phyloP scores from a whole-genome alignment of 2,329 filamentous ascomycete species.

The Didymella glomerata region DNA sequence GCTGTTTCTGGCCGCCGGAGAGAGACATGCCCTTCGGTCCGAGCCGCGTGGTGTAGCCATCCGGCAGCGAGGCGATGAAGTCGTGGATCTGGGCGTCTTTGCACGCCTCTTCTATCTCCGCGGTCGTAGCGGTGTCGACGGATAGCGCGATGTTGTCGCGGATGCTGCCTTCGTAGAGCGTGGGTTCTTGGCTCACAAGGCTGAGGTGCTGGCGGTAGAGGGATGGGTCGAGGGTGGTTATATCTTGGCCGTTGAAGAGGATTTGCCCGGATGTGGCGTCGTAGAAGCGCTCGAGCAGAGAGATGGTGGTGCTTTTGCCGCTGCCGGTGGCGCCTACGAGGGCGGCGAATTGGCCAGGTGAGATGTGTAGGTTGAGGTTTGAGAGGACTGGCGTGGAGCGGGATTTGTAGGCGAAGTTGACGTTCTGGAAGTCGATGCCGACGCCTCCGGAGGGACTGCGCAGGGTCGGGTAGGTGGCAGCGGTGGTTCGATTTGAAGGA shows the following conservation, averaged over 20 bases:
- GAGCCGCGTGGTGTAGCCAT: conserved; percentile 47
- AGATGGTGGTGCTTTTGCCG: conserved; percentile 93
- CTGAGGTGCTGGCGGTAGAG: conserved; percentile 55
- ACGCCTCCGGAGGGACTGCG: conserved; percentile 26
- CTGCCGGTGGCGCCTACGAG: conserved; percentile 79
- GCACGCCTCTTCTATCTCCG: conserved; percentile 45
- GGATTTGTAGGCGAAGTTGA: conserved; percentile 93
- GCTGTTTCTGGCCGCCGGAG: conserved; percentile 49
- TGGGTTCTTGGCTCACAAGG: conserved; percentile 58
- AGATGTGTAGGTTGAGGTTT: conserved; percentile 56
- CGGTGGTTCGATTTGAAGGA: conserved; percentile 21
- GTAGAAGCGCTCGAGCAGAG: conserved; percentile 92
- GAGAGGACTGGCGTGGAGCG: conserved; percentile 73
- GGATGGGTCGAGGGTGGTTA: conserved; percentile 47
- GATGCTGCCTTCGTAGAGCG: conserved; percentile 56
- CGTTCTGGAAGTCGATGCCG: conserved; percentile 84
- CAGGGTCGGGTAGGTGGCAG: conserved; percentile 25
- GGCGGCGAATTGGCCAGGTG: conserved; percentile 73
- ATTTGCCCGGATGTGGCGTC: conserved; percentile 83
- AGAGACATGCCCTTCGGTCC: conserved; percentile 49
- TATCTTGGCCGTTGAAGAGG: conserved; percentile 57
- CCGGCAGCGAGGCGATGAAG: conserved; percentile 49
- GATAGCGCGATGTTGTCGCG: conserved; percentile 51
- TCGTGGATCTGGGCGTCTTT: conserved; percentile 51
- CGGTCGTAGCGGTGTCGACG: conserved; percentile 41